Conservation (phyloP, 805 yeast species). For the Candida dajiaensis region DNA sequence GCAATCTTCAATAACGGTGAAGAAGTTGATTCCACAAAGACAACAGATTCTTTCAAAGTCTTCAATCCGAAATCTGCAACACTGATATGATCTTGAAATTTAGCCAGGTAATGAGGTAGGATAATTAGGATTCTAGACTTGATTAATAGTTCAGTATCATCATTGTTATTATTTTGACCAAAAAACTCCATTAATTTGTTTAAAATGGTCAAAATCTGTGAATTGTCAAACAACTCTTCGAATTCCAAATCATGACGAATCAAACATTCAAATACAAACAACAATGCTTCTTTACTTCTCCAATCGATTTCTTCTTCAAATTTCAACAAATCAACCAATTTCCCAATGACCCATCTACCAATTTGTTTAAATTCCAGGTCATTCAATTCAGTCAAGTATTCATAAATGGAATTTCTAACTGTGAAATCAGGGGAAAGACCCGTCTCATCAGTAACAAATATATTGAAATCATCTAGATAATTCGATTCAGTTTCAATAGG, state of each 20-base stretch:
- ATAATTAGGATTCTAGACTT: slow-evolving; percentile 43
- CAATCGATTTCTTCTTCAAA: slow-evolving; percentile 23
- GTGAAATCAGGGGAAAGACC: slow-evolving; percentile 53
- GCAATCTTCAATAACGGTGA: slow-evolving; percentile 28
- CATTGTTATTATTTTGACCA: slow-evolving; percentile 3
- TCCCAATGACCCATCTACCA: slow-evolving; percentile 9
- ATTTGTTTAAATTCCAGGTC: slow-evolving; percentile 30
- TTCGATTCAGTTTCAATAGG: slow-evolving; percentile 32
- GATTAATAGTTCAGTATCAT: slow-evolving; percentile 31
- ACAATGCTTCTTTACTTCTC: slow-evolving; percentile 41
- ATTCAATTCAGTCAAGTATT: slow-evolving; percentile 46
- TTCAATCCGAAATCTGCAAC: slow-evolving; percentile 28
- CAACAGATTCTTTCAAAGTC: slow-evolving; percentile 19
- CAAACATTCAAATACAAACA: slow-evolving; percentile 48
- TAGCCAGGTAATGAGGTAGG: slow-evolving; percentile 53
- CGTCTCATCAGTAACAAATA: slow-evolving; percentile 65
- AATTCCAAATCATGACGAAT: not conserved
- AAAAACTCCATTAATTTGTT: slow-evolving; percentile 8
- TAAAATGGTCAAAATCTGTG: slow-evolving; percentile 6
- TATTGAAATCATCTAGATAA: slow-evolving; percentile 61
- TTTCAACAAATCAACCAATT: not conserved
- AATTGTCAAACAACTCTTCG: not conserved
- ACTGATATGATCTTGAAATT: slow-evolving; percentile 34
- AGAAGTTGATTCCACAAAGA: slow-evolving; percentile 22
- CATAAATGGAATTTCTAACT: slow-evolving; percentile 58